phyloP scores from a whole-genome alignment of 768 basidiomycete genomes.

The Pisolithus microcarpus region DNA sequence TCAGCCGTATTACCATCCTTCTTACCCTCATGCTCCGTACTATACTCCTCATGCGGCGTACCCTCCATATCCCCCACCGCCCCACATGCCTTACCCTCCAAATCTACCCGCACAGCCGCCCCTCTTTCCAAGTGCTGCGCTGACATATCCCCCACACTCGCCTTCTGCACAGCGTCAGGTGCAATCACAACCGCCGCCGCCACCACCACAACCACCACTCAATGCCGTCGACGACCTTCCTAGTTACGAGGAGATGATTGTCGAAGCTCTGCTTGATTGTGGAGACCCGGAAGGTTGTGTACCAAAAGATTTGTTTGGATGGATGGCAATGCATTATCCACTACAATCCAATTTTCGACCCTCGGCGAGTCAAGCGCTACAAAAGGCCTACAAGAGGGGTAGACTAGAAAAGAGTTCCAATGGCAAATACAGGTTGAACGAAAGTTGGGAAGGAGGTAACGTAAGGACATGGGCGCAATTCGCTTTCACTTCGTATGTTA shows the following conservation, averaged over 20 bases:
- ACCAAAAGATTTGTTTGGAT: conserved; percentile 76
- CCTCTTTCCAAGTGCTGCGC: conserved; percentile 30
- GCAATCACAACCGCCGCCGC: conserved; percentile 4
- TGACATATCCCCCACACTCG: conserved; percentile 27
- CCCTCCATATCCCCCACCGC: conserved; percentile 25
- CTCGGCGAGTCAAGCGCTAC: conserved; percentile 82
- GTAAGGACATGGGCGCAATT: conserved; percentile 36
- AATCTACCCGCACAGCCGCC: conserved; percentile 25
- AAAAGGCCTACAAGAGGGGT: conserved; percentile 79
- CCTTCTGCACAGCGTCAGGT: conserved; percentile 18
- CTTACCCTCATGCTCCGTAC: conserved; percentile 65
- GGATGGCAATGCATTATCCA: conserved; percentile 80
- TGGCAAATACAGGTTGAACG: conserved; percentile 70
- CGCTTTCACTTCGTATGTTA: background rate
- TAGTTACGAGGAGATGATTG: conserved; percentile 90
- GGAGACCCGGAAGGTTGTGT: conserved; percentile 68
- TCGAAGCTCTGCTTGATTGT: conserved; percentile 63
- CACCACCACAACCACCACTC: conserved; percentile 8
- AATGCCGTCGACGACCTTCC: conserved; percentile 52
- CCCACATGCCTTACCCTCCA: conserved; percentile 23
- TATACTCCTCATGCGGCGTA: conserved; percentile 39
- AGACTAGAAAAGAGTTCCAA: conserved; percentile 68
- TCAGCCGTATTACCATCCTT: conserved; percentile 48
- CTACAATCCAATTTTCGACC: conserved; percentile 85
- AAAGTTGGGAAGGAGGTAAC: conserved; percentile 74